A percentile compares a stretch with the other conserved stretches of the same genome.
Evolutionary conservation across 2,329 filamentous ascomycete genomes (phyloP).

Genomic region (Beauveria sp.): DNA sequence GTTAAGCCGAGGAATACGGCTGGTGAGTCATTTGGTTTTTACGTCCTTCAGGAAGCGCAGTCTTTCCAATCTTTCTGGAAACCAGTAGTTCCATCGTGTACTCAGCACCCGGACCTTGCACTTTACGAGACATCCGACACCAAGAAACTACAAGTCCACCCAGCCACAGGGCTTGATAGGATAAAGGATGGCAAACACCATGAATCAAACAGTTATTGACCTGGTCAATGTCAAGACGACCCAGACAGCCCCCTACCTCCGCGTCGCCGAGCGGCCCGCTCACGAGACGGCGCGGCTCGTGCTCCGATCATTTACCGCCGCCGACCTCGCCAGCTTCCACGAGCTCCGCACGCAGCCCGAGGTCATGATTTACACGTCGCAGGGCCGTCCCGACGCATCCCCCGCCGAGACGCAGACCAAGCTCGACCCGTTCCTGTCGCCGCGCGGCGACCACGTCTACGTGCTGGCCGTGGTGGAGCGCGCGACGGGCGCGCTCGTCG

Average conservation of each 20-base stretch:
- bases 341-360: constrained; percentile 49
- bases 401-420: constrained; percentile 34
- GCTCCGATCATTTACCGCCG: constrained; percentile 40
- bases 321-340: constrained; percentile 44
- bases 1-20: background rate
- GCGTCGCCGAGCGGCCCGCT: constrained; percentile 27
- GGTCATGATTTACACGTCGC: constrained; percentile 53
- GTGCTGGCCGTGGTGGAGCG: constrained; percentile 46
- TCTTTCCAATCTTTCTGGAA: background rate
- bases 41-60: background rate
- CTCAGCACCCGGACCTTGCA: background rate
- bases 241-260: constrained; percentile 34
- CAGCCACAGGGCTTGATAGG: background rate
- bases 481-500: constrained; percentile 43
- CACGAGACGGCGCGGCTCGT: constrained; percentile 47
- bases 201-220: background rate
- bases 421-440: constrained; percentile 36
- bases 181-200: background rate
- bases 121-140: background rate
- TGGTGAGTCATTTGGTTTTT: constrained; percentile 1
- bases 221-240: constrained; percentile 40
- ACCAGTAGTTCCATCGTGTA: background rate
- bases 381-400: constrained; percentile 35
- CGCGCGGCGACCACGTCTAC: constrained; percentile 43
- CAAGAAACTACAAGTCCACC: background rate